Evolutionary conservation across 1,284 basidiomycete genomes (phyloP), one percentile per base, ranked within the genome.

Genomic region (Microbotryum saponariae): DNA sequence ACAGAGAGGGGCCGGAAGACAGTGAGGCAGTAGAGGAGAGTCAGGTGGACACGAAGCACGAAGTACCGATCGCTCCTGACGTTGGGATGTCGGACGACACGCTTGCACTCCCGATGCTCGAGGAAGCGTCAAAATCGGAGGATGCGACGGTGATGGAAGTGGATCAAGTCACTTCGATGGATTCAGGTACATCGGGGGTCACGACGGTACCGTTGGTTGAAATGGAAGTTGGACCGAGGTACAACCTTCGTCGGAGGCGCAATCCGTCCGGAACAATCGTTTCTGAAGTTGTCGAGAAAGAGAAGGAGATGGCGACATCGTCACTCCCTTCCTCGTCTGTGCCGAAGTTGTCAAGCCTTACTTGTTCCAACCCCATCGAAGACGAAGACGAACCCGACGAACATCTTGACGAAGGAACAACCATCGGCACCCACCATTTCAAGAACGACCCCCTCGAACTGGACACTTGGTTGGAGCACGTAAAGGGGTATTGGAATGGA

Each of bases 401-500:
- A 5, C 25, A 42, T 5, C 20, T 29, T 5, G 4, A 27, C 48
- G 64, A 63, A 29, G 63, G 62, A 20, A 58, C 58, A 31, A 52
- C 68, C 42, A 72, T 72, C 31, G 70, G 69, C 18, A 58, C 54
- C 14, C 54, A 57, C 20, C 47, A n/a, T 10, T 70, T 72, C 48
- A 3, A 9, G 9, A 58, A 60, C 50, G 44, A 56, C 3, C 45
- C 59, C 6, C 12, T 18, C 7, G 59, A 62, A 47, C 60, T 72
- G 50, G 18, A 51, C 14, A 42, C 10, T 2, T 68, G 61, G 31
- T 50, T 70, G 33, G 21, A 21, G 2, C 48, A 59, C 9, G 58
- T 59, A 3, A 4, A 62, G 1, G 52, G 59, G 14, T 68, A 69
- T 55, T 72, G 70, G 70, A 52, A 46, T 14, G 62, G 62, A 25